These are phyloP conservation scores for Pseudozyma hubeiensis DNA, from an alignment of 1,284 basidiomycete genomes.

Conservation along the genomic window DNA sequence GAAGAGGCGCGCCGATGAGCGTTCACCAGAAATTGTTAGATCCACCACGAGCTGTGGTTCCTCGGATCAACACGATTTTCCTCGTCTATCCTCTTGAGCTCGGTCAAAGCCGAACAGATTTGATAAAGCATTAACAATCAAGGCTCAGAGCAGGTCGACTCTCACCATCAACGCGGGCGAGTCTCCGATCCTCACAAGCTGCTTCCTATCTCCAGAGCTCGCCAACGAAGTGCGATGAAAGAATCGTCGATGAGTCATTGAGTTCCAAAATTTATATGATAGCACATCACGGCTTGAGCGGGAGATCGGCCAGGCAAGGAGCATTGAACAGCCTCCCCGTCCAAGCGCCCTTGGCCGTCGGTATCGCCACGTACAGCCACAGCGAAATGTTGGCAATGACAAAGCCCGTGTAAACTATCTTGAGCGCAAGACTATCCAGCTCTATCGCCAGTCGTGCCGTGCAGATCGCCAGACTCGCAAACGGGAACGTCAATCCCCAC, in stretches of 20 bases:
- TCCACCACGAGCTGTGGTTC: too few relatives aligned
- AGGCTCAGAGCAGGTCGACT: too few relatives aligned
- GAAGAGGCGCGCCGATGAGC: background rate
- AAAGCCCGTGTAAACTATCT: slow-evolving; percentile 53
- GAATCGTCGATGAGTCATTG: too few relatives aligned
- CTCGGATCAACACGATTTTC: too few relatives aligned
- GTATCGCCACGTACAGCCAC: slow-evolving; percentile 54
- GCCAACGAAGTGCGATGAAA: too few relatives aligned
- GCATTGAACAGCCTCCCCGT: slow-evolving; percentile 55
- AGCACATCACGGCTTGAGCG: slow-evolving; percentile 34
- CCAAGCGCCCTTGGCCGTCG: slow-evolving; percentile 54
- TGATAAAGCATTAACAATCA: too few relatives aligned
- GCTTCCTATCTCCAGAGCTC: too few relatives aligned
- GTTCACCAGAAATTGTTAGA: too few relatives aligned
- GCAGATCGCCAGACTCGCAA: slow-evolving; percentile 53
- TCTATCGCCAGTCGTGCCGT: slow-evolving; percentile 52
- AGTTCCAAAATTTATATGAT: background rate
- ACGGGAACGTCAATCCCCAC: slow-evolving; percentile 56
- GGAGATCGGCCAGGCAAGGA: slow-evolving; percentile 60
- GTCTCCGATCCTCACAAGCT: too few relatives aligned
- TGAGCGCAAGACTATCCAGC: slow-evolving; percentile 54
- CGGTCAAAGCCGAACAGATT: too few relatives aligned
- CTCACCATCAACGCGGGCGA: too few relatives aligned
- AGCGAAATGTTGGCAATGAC: slow-evolving; percentile 43
- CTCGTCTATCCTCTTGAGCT: too few relatives aligned